Percentiles rank a stretch among this genome's conserved stretches.
These are phyloP conservation scores for Trametes meyenii DNA, from an alignment of 768 basidiomycete species.

Conservation along the genomic window DNA sequence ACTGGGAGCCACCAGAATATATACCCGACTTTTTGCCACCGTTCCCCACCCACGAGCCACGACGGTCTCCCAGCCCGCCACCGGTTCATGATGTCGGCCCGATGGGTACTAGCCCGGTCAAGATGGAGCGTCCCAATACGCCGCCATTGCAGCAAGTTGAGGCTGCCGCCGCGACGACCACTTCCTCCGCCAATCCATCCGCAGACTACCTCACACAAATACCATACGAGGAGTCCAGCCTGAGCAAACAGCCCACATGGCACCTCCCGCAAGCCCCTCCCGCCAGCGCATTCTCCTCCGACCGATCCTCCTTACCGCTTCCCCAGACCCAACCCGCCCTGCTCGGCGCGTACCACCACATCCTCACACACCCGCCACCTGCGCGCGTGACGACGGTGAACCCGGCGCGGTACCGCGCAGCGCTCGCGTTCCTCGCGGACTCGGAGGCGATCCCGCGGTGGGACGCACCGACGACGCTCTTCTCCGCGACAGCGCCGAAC, in stretches of 20 bases:
- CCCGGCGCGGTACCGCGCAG: slow-evolving; percentile 72
- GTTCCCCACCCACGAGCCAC: slow-evolving; percentile 51
- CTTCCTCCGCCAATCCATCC: slow-evolving; percentile 39
- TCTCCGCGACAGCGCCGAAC: slow-evolving; percentile 58
- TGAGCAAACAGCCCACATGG: slow-evolving; percentile 66
- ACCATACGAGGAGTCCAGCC: slow-evolving; percentile 73
- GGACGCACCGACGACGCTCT: slow-evolving; percentile 68
- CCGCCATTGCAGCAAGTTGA: slow-evolving; percentile 42
- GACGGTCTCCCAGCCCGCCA: slow-evolving; percentile 41
- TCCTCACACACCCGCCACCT: slow-evolving; percentile 69
- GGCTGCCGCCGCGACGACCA: slow-evolving; percentile 25
- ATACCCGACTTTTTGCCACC: slow-evolving; percentile 71
- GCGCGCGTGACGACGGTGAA: slow-evolving; percentile 51
- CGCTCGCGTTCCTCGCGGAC: slow-evolving; percentile 66
- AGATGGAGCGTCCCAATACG: slow-evolving; percentile 39
- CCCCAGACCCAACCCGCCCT: slow-evolving; percentile 67
- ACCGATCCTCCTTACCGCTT: slow-evolving; percentile 38
- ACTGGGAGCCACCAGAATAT: slow-evolving; percentile 65
- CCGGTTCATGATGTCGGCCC: slow-evolving; percentile 26
- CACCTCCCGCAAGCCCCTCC: slow-evolving; percentile 53
- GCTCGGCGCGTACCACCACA: slow-evolving; percentile 72
- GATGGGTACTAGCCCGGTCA: slow-evolving; percentile 41
- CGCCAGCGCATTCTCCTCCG: slow-evolving; percentile 1
- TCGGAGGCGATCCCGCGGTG: slow-evolving; percentile 62
- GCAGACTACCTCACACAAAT: slow-evolving; percentile 74